These are phyloP conservation scores for Neltuma alba DNA, from an alignment of 306 rosid species.

Conservation along the genomic window DNA sequence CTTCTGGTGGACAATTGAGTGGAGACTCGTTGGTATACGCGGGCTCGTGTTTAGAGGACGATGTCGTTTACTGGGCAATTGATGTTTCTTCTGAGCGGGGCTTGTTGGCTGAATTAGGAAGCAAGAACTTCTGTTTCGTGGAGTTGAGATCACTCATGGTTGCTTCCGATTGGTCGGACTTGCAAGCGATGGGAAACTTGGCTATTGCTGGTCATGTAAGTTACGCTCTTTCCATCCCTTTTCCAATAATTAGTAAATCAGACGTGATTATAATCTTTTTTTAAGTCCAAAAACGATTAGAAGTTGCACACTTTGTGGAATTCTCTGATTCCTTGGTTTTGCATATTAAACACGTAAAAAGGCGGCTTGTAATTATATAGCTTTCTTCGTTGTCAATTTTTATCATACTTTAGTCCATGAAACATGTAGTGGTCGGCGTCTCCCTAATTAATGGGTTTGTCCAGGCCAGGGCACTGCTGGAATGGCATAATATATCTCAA, in stretches of 20 bases:
- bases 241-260: not conserved
- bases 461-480: slow-evolving; percentile 91
- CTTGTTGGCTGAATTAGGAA: slow-evolving; percentile 51
- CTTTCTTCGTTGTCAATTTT: not conserved
- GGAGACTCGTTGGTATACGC: slow-evolving; percentile 71
- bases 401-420: slow-evolving; percentile 6
- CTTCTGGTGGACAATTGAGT: slow-evolving; percentile 50
- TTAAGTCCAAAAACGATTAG: not conserved
- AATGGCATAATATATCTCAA: slow-evolving; percentile 71
- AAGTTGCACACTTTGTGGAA: not conserved
- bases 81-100: slow-evolving; percentile 64
- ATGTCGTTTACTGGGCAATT: slow-evolving; percentile 75
- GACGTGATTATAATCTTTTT: not conserved
- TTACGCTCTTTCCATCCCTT: not conserved
- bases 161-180: slow-evolving; percentile 83
- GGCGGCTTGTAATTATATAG: slow-evolving; percentile 17
- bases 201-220: slow-evolving; percentile 95
- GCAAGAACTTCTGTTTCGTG: slow-evolving; percentile 53
- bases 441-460: slow-evolving; percentile 35
- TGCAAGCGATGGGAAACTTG: slow-evolving; percentile 61
- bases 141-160: slow-evolving; percentile 90
- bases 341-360: not conserved
- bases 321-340: slow-evolving; percentile 15
- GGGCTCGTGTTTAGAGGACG: slow-evolving; percentile 63
- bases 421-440: slow-evolving; percentile 11